Evolutionary conservation across 768 basidiomycete genomes (phyloP).

Genomic region (Russula foetens): DNA sequence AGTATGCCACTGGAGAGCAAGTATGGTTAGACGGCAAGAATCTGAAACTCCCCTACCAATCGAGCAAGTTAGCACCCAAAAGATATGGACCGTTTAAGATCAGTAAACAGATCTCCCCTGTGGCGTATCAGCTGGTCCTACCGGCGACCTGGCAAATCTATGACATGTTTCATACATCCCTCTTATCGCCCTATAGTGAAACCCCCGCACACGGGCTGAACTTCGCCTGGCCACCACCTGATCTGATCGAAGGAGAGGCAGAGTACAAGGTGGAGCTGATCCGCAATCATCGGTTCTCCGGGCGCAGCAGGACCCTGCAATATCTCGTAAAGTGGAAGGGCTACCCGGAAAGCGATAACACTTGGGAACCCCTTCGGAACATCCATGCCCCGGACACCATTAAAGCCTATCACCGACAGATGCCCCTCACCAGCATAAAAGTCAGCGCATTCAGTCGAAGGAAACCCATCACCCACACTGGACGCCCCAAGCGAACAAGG

Average conservation of each 20-base stretch:
- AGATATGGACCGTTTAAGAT: background rate
- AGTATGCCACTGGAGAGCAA: background rate
- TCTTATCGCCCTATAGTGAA: background rate
- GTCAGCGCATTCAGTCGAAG: no score
- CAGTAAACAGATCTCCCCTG: background rate
- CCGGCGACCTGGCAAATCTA: background rate
- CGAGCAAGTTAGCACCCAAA: background rate
- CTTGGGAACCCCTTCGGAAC: background rate
- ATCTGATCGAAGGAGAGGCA: background rate
- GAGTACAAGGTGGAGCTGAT: background rate
- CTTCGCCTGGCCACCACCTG: background rate
- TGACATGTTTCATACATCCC: background rate
- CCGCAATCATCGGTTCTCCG: no score
- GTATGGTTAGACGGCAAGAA: background rate
- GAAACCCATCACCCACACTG: no score
- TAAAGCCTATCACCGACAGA: no score
- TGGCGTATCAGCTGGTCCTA: background rate
- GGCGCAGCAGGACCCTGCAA: background rate
- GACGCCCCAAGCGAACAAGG: no score
- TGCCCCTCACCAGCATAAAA: no score
- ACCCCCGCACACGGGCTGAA: background rate
- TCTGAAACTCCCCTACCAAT: background rate
- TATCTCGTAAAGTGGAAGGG: background rate
- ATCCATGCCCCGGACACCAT: background rate
- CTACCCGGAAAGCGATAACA: background rate